Conservation (phyloP, 2,329 filamentous ascomycete genomes). For the Ophiocordyceps australis region DNA sequence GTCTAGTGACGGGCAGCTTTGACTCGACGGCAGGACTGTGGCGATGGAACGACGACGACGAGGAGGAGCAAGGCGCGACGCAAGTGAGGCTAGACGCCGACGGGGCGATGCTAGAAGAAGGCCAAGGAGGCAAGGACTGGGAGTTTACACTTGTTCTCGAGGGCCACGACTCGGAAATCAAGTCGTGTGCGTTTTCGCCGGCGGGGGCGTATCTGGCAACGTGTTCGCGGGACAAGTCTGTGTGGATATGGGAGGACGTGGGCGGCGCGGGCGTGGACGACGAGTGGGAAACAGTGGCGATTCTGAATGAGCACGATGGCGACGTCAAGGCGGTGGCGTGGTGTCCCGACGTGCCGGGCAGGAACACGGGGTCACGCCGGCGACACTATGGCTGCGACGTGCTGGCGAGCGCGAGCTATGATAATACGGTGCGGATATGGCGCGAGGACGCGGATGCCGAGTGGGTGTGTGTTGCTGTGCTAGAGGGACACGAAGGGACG, state of each 20-base stretch:
- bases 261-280: constrained; percentile 59
- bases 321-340: constrained; percentile 91
- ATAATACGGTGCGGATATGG: constrained; percentile 80
- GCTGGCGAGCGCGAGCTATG: constrained; percentile 82
- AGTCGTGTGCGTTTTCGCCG: constrained; percentile 58
- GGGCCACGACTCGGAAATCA: constrained; percentile 88
- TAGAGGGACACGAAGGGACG: constrained; percentile 68
- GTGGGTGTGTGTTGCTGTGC: constrained; percentile 74
- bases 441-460: constrained; percentile 75
- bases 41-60: constrained; percentile 40
- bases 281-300: constrained; percentile 92
- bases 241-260: constrained; percentile 98
- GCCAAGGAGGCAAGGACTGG: constrained; percentile 64
- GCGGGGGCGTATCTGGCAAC: constrained; percentile 70
- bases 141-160: constrained; percentile 83
- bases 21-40: constrained; percentile 80
- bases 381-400: constrained; percentile 45
- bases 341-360: constrained; percentile 52
- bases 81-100: constrained; percentile 1
- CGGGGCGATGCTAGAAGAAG: constrained; percentile 22
- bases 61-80: constrained; percentile 4
- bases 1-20: constrained; percentile 83
- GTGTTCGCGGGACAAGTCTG: constrained; percentile 78
- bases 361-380: constrained; percentile 20
- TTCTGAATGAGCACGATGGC: constrained; percentile 83